These are phyloP conservation scores for Pleurotus pulmonarius DNA, from an alignment of 768 basidiomycete species.

Conservation along the genomic window DNA sequence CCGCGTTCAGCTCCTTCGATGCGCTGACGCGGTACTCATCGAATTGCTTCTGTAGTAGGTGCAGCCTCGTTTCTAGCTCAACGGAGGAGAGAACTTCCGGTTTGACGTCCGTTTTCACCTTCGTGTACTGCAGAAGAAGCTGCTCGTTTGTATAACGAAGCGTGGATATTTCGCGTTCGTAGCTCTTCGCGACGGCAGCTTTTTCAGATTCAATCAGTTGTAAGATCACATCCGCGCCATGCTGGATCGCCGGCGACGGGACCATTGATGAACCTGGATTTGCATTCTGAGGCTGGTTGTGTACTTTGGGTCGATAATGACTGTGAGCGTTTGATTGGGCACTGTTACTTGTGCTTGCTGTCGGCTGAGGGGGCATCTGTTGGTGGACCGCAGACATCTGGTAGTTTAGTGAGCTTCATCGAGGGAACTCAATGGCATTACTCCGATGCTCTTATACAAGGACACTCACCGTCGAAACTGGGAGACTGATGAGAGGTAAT, in stretches of 20 bases:
- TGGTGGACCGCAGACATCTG: no score
- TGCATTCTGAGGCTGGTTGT: no score
- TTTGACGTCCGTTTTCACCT: background rate
- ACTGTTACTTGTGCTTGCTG: no score
- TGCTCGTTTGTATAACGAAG: background rate
- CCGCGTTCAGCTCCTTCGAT: background rate
- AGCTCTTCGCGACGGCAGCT: background rate
- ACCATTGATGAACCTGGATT: no score
- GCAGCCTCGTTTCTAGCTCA: background rate
- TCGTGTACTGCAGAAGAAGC: background rate
- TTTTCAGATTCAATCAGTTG: constrained; percentile 18
- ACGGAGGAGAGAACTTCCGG: background rate
- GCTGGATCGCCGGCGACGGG: constrained; percentile 11
- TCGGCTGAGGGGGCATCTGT: no score
- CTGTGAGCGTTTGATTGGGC: no score
- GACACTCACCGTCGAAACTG: no score
- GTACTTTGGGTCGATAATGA: no score
- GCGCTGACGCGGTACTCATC: background rate
- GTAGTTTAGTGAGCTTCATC: no score
- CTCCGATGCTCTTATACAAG: no score
- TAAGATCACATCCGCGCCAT: constrained; percentile 15
- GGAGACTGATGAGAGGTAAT: no score
- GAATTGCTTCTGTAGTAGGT: background rate
- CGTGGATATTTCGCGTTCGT: background rate
- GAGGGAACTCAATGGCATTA: no score